Evolutionary conservation across 2,329 filamentous ascomycete species (phyloP).

Genomic region (Coniella vitis): DNA sequence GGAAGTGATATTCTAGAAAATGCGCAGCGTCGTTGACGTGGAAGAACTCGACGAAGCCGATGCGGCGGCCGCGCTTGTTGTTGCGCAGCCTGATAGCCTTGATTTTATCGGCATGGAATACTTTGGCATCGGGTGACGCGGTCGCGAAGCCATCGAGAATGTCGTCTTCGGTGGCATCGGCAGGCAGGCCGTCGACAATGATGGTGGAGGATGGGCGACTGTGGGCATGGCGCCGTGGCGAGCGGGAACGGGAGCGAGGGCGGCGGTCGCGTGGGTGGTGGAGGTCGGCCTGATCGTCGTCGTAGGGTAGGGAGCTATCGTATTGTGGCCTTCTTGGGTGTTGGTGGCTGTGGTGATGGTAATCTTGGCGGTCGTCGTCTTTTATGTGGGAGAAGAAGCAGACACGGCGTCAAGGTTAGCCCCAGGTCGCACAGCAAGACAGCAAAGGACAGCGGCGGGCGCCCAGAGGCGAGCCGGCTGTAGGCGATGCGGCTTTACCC

Average conservation of each 20-base stretch:
- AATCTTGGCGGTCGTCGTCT: constrained; percentile 9
- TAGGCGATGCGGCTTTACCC: constrained; percentile 25
- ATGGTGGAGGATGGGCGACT: constrained; percentile 27
- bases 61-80: constrained; percentile 23
- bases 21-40: constrained; percentile 31
- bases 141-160: constrained; percentile 17
- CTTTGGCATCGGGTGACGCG: constrained; percentile 12
- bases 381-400: constrained; percentile 5
- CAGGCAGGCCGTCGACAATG: constrained; percentile 48
- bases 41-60: constrained; percentile 35
- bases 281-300: constrained; percentile 10
- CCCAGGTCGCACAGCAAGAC: constrained; percentile 1
- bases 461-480: constrained; percentile 1
- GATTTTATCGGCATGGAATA: constrained; percentile 17
- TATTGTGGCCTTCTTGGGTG: constrained; percentile 1
- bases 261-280: constrained; percentile 3
- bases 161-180: constrained; percentile 42
- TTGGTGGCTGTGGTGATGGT: neutral
- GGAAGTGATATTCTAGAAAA: constrained; percentile 32
- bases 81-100: constrained; percentile 16
- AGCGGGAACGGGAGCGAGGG: constrained; percentile 9
- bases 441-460: neutral
- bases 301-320: constrained; percentile 14
- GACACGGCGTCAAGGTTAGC: constrained; percentile 11
- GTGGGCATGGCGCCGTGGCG: constrained; percentile 7